phyloP scores from a whole-genome alignment of 73 alveolate species.

The Paramecium tetraurelia region DNA sequence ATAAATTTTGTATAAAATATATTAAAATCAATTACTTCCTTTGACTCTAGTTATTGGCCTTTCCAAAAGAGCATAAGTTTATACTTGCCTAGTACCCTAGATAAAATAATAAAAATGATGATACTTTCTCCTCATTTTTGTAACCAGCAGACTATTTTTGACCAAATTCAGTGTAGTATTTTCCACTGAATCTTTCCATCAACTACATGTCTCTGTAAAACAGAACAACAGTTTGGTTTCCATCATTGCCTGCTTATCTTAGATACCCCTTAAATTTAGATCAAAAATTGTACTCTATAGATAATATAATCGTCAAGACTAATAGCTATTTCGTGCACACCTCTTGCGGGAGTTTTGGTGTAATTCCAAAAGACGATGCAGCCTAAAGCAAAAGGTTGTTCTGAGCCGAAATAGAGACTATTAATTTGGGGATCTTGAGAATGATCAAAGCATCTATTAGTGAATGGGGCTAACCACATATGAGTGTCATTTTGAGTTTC shows the following conservation, averaged over 20 bases:
- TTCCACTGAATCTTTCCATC: conserved; percentile 36
- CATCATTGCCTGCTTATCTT: conserved; percentile 25
- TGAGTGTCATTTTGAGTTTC: conserved; percentile 74
- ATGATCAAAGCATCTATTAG: conserved; percentile 67
- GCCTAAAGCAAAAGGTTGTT: conserved; percentile 67
- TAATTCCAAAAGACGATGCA: conserved; percentile 80
- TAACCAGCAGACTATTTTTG: background rate
- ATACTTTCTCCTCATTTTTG: conserved; percentile 46
- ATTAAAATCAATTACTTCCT: conserved; percentile 11
- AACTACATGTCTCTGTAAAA: background rate
- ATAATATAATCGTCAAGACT: conserved; percentile 74
- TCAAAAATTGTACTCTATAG: conserved; percentile 63
- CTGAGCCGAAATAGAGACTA: conserved; percentile 68
- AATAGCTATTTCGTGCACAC: conserved; percentile 81
- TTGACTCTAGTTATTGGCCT: conserved; percentile 52
- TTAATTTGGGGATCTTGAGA: conserved; percentile 64
- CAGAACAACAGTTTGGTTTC: conserved; percentile 1
- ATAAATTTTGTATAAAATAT: background rate
- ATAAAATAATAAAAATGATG: background rate
- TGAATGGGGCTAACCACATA: conserved; percentile 90
- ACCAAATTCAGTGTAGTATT: conserved; percentile 1
- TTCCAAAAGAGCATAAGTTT: conserved; percentile 27
- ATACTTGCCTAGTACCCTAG: background rate
- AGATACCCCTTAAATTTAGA: background rate
- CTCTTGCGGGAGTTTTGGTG: conserved; percentile 82